A percentile compares a stretch with the other conserved stretches of the same genome.
phyloP scores from a whole-genome alignment of 495 filamentous ascomycete genomes.

The Penicillium mononematosum region DNA sequence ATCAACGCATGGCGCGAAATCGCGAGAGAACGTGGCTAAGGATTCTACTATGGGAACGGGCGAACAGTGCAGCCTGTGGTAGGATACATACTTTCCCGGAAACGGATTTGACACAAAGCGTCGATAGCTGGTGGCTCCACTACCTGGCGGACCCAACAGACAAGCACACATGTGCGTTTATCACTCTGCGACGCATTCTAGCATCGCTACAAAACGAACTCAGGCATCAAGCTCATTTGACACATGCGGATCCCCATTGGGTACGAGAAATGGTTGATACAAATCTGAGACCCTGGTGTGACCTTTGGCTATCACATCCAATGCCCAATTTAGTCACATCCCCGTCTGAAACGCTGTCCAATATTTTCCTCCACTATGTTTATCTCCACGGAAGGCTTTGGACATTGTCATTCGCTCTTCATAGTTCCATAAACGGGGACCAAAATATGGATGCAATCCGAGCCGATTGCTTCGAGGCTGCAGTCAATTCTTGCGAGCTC shows the following conservation, averaged over 20 bases:
- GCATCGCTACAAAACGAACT: conserved; percentile 22
- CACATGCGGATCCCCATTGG: conserved; percentile 24
- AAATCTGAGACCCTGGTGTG: conserved; percentile 21
- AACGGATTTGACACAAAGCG: conserved; percentile 20
- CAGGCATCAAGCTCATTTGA: background rate
- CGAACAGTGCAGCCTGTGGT: conserved; percentile 30
- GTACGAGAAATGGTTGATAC: conserved; percentile 22
- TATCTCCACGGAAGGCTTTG: conserved; percentile 30
- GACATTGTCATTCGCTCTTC: conserved; percentile 30
- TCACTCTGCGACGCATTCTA: conserved; percentile 19
- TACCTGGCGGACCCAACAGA: conserved; percentile 28
- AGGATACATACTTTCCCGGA: conserved; percentile 27
- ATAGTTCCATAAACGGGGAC: conserved; percentile 6
- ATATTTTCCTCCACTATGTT: conserved; percentile 25
- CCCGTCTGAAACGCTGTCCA: conserved; percentile 20
- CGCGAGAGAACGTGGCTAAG: conserved; percentile 29
- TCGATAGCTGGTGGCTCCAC: conserved; percentile 30
- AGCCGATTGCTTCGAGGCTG: conserved; percentile 41
- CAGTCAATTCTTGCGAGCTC: conserved; percentile 32
- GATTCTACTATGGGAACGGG: conserved; percentile 32
- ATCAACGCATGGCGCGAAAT: conserved; percentile 22
- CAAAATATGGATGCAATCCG: conserved; percentile 42
- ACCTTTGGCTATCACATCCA: conserved; percentile 19
- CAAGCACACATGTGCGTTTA: conserved; percentile 30
- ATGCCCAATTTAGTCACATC: background rate